Base-by-base conservation (phyloP, 768 basidiomycete genomes). In the Ramaria sp. region DNA sequence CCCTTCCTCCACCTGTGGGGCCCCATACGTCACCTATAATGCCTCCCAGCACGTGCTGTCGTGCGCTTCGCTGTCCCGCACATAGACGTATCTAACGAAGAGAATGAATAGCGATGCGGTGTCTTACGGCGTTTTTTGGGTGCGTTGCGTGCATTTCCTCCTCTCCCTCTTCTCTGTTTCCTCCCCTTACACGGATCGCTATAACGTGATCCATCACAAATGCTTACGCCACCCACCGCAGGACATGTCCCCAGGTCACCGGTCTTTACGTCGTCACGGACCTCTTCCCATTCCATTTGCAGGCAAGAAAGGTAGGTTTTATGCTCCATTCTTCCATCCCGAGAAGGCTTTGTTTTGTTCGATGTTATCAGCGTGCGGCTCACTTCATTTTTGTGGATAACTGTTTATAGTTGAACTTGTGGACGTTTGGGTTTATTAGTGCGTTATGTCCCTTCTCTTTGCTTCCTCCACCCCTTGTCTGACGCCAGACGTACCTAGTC, bases 351-450 rank as follows among this genome's bases (percentile, higher is more conserved):
- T 5, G 27, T 27, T 5, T 27, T 27, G 27, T 27, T 27, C 27
- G 27, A 27, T 27, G 27, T 27, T 27, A 27, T 27, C 27, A 5
- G 27, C 27, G 27, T 2, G 27, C 27, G 27, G 27, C 27, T 27
- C 27, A 27, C n/a, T 27, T 27, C 27, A 2, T 27, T 27, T 27
- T 5, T 27, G 27, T 27, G 3, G 5, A 27, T 5, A 5, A 2
- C 27, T 27, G 3, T 27, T 27, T 27, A 11, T 58, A 84, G 81
- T 73, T 86, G 37, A 84, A 83, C 61, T 68, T 82, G 51, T 85
- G 83, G 84, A 85, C 83, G 3, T 80, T 86, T 76, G 85, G 83
- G 0, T 83, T 86, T 69, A 76, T 86, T 63, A 66, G 55, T 57
- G 11, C 7, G 55, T 27, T 27, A 5, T 27, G 27, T 27, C 31